Percentiles rank a stretch among this genome's conserved stretches.
Evolutionary conservation across 371 early-diverging fungal species (phyloP).

Genomic region (Rhizopus microsporus): DNA sequence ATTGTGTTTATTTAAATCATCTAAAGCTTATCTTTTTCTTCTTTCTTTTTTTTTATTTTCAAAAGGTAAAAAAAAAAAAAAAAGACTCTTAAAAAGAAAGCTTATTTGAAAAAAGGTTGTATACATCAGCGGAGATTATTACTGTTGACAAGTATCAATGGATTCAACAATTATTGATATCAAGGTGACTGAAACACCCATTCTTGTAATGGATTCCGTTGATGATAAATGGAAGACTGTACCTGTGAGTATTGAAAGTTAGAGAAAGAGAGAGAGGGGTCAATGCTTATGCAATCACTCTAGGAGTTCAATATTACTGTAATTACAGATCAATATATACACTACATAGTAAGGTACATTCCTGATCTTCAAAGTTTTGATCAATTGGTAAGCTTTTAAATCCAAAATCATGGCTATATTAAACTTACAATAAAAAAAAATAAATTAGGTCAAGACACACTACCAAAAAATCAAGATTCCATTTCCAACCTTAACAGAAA

Average conservation of each 20-base stretch:
- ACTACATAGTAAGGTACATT: constrained; percentile 56
- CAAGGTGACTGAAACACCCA: constrained; percentile 24
- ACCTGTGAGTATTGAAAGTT: constrained; percentile 16
- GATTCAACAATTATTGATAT: constrained; percentile 18
- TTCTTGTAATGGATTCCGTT: constrained; percentile 24
- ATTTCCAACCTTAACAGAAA: constrained; percentile 39
- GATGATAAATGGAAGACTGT: constrained; percentile 26
- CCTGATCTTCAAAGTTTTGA: constrained; percentile 65
- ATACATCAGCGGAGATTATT: too few species aligned
- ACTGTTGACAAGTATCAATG: constrained; percentile 4
- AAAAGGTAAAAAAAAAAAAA: not conserved
- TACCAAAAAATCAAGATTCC: constrained; percentile 48
- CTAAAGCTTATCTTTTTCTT: not conserved
- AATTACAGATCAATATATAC: constrained; percentile 45
- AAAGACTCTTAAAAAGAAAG: constrained; percentile 4
- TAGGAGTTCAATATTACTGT: constrained; percentile 56
- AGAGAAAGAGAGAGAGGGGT: not conserved
- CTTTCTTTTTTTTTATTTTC: not conserved
- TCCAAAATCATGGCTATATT: not conserved
- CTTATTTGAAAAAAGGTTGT: not conserved
- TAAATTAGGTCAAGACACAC: constrained; percentile 46
- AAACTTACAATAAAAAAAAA: not conserved
- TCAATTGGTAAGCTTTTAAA: constrained; percentile 44
- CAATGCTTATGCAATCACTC: not conserved
- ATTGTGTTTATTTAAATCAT: too few species aligned